These are phyloP conservation scores for Catharanthus roseus DNA, from an alignment of 257 asterid species.

Conservation along the genomic window DNA sequence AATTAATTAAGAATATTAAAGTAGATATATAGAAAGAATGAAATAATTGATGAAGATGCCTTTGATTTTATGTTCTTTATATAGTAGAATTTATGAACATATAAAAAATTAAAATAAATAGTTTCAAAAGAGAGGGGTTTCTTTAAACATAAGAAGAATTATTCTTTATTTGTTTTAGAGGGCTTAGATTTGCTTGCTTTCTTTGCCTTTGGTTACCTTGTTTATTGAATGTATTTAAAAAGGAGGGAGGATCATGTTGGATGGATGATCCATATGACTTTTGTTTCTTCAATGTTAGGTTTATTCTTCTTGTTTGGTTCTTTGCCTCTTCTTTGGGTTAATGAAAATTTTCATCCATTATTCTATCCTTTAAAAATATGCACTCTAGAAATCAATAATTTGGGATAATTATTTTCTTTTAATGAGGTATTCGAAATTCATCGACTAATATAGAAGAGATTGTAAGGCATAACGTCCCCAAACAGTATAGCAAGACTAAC, in stretches of 20 bases:
- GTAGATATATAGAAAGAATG: neutral
- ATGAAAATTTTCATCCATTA: neutral
- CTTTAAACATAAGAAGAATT: neutral
- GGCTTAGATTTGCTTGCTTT: neutral
- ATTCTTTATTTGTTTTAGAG: conserved; percentile 4
- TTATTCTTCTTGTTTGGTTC: neutral
- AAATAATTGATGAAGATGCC: neutral
- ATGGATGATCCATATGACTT: neutral
- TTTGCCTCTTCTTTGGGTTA: neutral
- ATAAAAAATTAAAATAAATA: neutral
- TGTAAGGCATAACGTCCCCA: too few species aligned
- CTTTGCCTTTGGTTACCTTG: neutral
- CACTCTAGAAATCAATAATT: too few species aligned
- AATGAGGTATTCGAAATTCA: too few species aligned
- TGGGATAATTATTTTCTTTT: too few species aligned
- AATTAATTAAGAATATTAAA: neutral
- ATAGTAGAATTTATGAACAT: neutral
- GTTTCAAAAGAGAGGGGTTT: neutral
- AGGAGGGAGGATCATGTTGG: neutral
- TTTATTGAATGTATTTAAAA: neutral
- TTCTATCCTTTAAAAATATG: too few species aligned
- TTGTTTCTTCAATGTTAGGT: neutral
- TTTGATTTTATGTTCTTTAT: neutral
- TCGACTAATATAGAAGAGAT: too few species aligned
- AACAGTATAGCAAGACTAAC: too few species aligned